Evolutionary conservation across 179 eudicot genomes (phyloP), one percentile per base, ranked within the genome.

Genomic region (Monotropa hypopitys): DNA sequence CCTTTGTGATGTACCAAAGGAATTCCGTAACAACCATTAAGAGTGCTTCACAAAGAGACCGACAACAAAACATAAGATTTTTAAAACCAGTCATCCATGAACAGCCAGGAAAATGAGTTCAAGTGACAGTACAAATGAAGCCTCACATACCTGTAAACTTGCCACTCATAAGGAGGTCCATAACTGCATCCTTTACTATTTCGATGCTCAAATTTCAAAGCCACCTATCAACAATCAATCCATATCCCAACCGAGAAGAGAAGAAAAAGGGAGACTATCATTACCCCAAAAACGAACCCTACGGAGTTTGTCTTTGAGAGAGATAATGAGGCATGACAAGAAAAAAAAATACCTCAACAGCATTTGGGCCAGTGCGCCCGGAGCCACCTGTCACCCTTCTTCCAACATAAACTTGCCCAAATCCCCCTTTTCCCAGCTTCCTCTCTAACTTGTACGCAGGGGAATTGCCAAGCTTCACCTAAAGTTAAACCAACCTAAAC

Each of bases 321-420:
- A 40, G 7, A 18, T 18, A 21, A 5, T 7, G 30, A 50, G 72
- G 23, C 20, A 54, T 35, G 7, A 71, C 47, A 13, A 46, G 21
- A 30, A 38, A 51, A 71, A 69, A 61, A 47, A 35, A 59, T 76
- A 85, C 88, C 85, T 85, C 85, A 72, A 85, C 61, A 18, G 88
- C 85, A 70, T 79, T 82, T 13, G 82, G 80, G n/a, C 86, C 86
- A 21, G 78, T 49, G 62, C 76, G 45, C 35, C 84, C 81, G 5
- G 76, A 68, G 26, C 85, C 85, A 46, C 88, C 85, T 7, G 75
- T 62, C 46, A 81, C 71, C 69, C 88, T 61, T 57, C 86, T 80
- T 47, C 97, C 97, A 78, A 92, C 91, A 84, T 85, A 92, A 68
- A 92, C 97, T 87, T 91, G 97, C 46, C 97, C 97, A 84, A 91